phyloP scores from a whole-genome alignment of 129 eudicot species.

The Calendula officinalis region DNA sequence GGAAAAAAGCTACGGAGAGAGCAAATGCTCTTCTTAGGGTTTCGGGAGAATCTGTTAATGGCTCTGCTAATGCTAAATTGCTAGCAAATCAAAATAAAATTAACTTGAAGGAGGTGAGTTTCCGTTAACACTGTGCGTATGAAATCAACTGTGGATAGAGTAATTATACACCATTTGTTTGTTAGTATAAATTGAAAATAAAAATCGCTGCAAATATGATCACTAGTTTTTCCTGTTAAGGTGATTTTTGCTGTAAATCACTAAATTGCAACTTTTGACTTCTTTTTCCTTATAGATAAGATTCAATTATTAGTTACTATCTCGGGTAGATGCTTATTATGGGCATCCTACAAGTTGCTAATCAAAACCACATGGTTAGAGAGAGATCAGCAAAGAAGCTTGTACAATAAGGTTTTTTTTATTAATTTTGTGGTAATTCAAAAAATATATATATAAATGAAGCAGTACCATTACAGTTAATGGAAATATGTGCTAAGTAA shows the following conservation, averaged over 20 bases:
- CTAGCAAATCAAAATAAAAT: slow-evolving; percentile 18
- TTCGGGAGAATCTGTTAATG: not conserved
- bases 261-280: slow-evolving; percentile 1
- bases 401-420: slow-evolving; percentile 6
- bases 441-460: slow-evolving; percentile 5
- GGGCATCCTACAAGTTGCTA: no score
- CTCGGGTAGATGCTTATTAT: no score
- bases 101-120: slow-evolving; percentile 73
- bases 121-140: slow-evolving; percentile 2
- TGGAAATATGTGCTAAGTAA: slow-evolving; percentile 28
- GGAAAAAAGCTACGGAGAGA: slow-evolving; percentile 32
- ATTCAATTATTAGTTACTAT: no score
- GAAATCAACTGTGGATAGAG: not conserved
- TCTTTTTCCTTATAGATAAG: no score
- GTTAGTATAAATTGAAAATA: no score
- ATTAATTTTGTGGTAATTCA: slow-evolving; percentile 9
- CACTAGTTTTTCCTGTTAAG: no score
- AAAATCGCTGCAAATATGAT: no score
- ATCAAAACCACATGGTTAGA: no score
- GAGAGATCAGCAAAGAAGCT: slow-evolving; percentile 21
- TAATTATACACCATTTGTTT: no score
- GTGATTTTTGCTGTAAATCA: not conserved
- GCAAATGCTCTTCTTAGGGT: slow-evolving; percentile 23
- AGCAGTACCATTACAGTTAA: slow-evolving; percentile 17
- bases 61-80: slow-evolving; percentile 4